A percentile compares a stretch with the other conserved stretches of the same genome.
Conservation (phyloP, 352 stramenopile species). For the Phytopythium ostracodes region DNA sequence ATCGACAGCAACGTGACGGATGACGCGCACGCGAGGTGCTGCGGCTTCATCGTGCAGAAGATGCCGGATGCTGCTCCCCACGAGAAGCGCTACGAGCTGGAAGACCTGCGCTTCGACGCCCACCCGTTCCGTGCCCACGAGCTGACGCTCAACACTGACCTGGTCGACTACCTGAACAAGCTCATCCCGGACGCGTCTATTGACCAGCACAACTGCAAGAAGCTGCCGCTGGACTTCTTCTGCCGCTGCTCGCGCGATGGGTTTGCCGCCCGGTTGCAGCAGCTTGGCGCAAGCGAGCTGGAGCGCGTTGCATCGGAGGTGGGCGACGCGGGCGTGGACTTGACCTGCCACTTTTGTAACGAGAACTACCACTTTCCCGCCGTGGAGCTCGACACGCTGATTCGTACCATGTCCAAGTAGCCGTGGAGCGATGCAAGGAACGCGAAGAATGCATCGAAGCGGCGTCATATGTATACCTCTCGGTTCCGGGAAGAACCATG, state of each 20-base stretch:
- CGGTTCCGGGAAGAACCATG: not conserved
- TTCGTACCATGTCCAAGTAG: conserved; percentile 22
- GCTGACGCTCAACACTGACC: conserved; percentile 44
- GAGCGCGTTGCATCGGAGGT: conserved; percentile 44
- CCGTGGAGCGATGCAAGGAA: conserved; percentile 3
- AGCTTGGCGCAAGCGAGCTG: conserved; percentile 48
- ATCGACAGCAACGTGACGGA: conserved; percentile 52
- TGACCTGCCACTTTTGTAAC: conserved; percentile 87
- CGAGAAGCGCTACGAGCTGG: conserved; percentile 55
- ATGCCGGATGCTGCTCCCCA: conserved; percentile 58
- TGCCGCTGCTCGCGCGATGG: conserved; percentile 79
- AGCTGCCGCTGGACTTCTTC: conserved; percentile 75
- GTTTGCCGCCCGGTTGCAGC: conserved; percentile 47
- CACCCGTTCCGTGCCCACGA: conserved; percentile 36
- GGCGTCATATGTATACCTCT: conserved; percentile 3
- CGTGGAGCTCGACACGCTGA: conserved; percentile 36
- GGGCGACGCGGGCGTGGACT: conserved; percentile 48
- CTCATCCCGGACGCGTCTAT: conserved; percentile 70
- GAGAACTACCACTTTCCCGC: conserved; percentile 64
- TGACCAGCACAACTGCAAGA: conserved; percentile 45
- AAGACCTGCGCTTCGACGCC: conserved; percentile 61
- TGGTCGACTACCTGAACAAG: conserved; percentile 73
- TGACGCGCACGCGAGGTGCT: conserved; percentile 44
- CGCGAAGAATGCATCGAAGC: not conserved
- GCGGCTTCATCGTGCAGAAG: conserved; percentile 79